Evolutionary conservation across 352 stramenopile genomes (phyloP), one percentile per base, ranked within the genome.

Genomic region (Thraustotheca clavata): DNA sequence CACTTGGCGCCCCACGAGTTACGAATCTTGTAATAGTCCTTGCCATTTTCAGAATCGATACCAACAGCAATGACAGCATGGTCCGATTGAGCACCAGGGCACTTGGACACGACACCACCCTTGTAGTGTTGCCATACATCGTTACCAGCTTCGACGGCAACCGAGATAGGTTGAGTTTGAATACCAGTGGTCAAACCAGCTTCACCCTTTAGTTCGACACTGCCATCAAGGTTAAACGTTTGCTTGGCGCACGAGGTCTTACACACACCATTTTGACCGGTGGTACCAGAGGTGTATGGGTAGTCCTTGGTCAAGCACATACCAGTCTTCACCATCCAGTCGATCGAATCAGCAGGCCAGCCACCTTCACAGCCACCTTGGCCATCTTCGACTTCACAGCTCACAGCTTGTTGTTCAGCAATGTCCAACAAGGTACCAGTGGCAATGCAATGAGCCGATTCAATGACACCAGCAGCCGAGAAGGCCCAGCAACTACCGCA

Each of bases 331-430:
- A 31, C 84, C 59, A 98, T 96, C 76, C 91, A 99, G 9, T 87
- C 73, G 68, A 99, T 99, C 16, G 95, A 94, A 70, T 98, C 94
- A 74, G 98, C 91, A 93, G 99, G 98, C 16, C 98, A 73, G 27
- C 96, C 97, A 26, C 96, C 97, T 62, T 96, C 95, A 80, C 97
- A 99, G 61, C 95, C 96, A 73, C 95, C 83, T 70, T 98, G 97
- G 77, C 99, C 91, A 57, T 89, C 85, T 68, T 91, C 89, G 63
- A 90, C 49, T 69, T 98, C 95, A 67, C 97, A 99, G 79, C 98
- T 93, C 40, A 99, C 85, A 22, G 99, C 87, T 67, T 99, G 83
- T 74, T 99, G 97, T 75, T 99, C 97, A 34, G 91, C 98, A n/a
- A 99, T 76, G 49, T 77, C 87, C 1, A 88, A 59, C 3, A 99